phyloP scores from a whole-genome alignment of 2,329 filamentous ascomycete species.

The Xenosphaeropsis pyriputrescens region DNA sequence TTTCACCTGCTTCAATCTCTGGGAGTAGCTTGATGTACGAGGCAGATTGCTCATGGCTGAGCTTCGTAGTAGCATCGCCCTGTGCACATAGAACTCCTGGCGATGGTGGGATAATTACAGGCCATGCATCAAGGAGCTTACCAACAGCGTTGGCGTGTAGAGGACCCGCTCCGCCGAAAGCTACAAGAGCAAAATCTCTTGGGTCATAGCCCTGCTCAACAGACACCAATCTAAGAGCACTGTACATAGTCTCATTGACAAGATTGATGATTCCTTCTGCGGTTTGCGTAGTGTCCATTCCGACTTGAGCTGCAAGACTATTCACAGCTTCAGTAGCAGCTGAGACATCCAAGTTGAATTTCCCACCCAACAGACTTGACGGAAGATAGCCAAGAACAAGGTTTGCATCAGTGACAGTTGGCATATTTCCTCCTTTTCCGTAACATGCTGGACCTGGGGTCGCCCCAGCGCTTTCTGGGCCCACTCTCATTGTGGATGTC shows the following conservation, averaged over 20 bases:
- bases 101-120: conserved; percentile 34
- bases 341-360: conserved; percentile 26
- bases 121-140: conserved; percentile 31
- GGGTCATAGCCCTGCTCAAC: conserved; percentile 36
- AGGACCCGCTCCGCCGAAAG: conserved; percentile 33
- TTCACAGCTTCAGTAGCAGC: conserved; percentile 26
- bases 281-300: conserved; percentile 23
- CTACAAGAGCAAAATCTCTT: conserved; percentile 32
- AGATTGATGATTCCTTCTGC: conserved; percentile 33
- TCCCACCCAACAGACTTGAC: conserved; percentile 27
- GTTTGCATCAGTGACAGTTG: conserved; percentile 34
- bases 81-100: conserved; percentile 33
- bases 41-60: conserved; percentile 28
- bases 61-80: conserved; percentile 32
- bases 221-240: conserved; percentile 31
- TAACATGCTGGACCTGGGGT: conserved; percentile 32
- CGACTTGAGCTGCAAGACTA: conserved; percentile 28
- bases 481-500: conserved; percentile 13
- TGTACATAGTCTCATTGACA: conserved; percentile 35
- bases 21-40: conserved; percentile 28
- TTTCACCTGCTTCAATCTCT: conserved; percentile 9
- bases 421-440: conserved; percentile 26
- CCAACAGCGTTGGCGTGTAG: conserved; percentile 34
- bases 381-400: conserved; percentile 31
- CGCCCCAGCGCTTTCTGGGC: conserved; percentile 31